phyloP scores from a whole-genome alignment of 2,329 filamentous ascomycete genomes.

The Colletotrichum incanum region DNA sequence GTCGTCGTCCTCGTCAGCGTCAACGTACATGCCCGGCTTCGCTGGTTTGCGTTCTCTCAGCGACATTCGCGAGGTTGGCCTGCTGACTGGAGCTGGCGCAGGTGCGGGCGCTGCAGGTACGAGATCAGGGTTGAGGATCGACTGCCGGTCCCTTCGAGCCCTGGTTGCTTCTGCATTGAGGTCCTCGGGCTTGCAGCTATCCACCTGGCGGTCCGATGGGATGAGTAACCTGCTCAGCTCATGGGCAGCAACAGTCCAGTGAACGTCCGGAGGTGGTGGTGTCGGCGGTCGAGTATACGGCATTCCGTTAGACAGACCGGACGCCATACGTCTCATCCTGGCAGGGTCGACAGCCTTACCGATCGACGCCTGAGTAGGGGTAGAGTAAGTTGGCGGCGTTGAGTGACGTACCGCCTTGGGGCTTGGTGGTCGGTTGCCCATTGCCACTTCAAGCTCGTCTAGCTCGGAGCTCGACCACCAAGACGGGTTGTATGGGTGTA shows the following conservation, averaged over 20 bases:
- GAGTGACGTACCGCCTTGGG: constrained; percentile 69
- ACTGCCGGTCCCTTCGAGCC: constrained; percentile 76
- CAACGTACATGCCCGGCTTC: constrained; percentile 68
- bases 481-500: constrained; percentile 72
- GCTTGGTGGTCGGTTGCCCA: constrained; percentile 65
- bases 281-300: constrained; percentile 65
- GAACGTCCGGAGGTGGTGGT: constrained; percentile 84
- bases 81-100: constrained; percentile 50
- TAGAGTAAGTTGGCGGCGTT: constrained; percentile 82
- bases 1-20: constrained; percentile 63
- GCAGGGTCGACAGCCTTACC: constrained; percentile 82
- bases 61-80: constrained; percentile 76
- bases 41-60: constrained; percentile 79
- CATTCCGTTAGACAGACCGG: constrained; percentile 64
- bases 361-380: constrained; percentile 89
- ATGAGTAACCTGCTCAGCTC: constrained; percentile 88
- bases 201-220: constrained; percentile 80
- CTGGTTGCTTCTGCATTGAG: constrained; percentile 79
- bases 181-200: constrained; percentile 84
- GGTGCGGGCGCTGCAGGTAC: constrained; percentile 48
- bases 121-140: constrained; percentile 60
- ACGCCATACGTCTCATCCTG: constrained; percentile 76
- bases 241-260: constrained; percentile 87
- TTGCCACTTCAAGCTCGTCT: constrained; percentile 77
- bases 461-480: constrained; percentile 82